Base-by-base conservation (phyloP, 345 rosid genomes). In the Garcia nutans region DNA sequence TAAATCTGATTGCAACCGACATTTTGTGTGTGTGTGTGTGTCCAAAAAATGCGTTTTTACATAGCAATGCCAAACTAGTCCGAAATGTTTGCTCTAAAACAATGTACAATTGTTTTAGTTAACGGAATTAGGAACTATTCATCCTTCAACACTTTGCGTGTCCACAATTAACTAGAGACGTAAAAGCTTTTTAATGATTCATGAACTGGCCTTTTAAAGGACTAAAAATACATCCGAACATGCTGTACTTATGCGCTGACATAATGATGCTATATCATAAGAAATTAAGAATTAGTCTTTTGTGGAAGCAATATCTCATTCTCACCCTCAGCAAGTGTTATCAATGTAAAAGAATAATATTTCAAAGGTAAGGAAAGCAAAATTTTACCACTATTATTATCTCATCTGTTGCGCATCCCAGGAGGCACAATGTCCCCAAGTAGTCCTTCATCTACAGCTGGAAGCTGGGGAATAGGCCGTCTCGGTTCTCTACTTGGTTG, bases 381-480 rank as follows among this genome's bases (percentile, higher is more conserved):
- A 60, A 65, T 59, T 64, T 44, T 82, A 86, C 87, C 83, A 65
- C 5, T 74, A 2, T 65, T 17, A 6, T 37, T 63, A 77, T 74
- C 77, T 87, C 82, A 88, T 85, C 85, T 68, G 78, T 84, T 85
- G 10, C 89, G 92, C 93, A 88, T 92, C 73, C 89, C 91, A 50
- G 89, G 87, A 76, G 93, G 97, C 75, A 92, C 97, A 52, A 94
- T 86, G 75, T 94, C 98, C 23, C 93, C 98, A 52, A 94, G 97
- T 52, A 94, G 74, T 67, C 97, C 98, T 81, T 89, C 90, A 77
- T 90, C 92, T 10, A 83, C 41, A 37, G 41, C 71, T 16, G 86
- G 79, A 62, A 52, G 73, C 67, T 59, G 74, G 5, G 71, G 81
- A n/a, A 74, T 61, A 52, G 82, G 70, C 37, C 63, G 76, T 19